Conservation (phyloP, 1,284 basidiomycete genomes). For the Naganishia liquefaciens region DNA sequence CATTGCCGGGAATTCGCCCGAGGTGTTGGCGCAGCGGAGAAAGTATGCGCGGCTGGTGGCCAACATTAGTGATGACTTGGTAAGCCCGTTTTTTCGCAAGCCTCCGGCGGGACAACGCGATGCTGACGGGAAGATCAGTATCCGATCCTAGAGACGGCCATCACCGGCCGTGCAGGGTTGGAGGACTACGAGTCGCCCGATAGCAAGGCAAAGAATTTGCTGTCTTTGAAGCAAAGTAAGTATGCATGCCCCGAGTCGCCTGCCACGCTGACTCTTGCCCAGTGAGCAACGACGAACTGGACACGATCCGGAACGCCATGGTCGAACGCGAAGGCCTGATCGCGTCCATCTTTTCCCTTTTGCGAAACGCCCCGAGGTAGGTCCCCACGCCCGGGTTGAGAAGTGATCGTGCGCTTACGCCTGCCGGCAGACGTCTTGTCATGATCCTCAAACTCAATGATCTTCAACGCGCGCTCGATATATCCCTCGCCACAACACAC, state of each 20-base stretch:
- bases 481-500: constrained; percentile 60
- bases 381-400: not conserved
- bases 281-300: constrained; percentile 69
- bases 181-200: constrained; percentile 37
- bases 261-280: constrained; percentile 62
- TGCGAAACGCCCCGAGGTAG: constrained; percentile 75
- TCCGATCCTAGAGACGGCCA: constrained; percentile 75
- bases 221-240: constrained; percentile 30
- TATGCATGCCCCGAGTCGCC: constrained; percentile 34
- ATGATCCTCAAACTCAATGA: constrained; percentile 59
- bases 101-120: constrained; percentile 54
- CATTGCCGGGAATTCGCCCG: constrained; percentile 68
- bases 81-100: constrained; percentile 60
- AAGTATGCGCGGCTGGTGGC: constrained; percentile 86
- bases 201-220: constrained; percentile 27
- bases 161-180: constrained; percentile 63
- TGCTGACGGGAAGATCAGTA: constrained; percentile 38
- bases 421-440: constrained; percentile 44
- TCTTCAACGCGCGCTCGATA: constrained; percentile 58
- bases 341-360: constrained; percentile 76
- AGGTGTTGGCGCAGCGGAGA: constrained; percentile 66
- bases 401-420: not conserved
- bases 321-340: constrained; percentile 77
- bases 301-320: constrained; percentile 64
- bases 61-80: constrained; percentile 82